Percentiles rank a stretch among this genome's conserved stretches.
Evolutionary conservation across 352 stramenopile genomes (phyloP).

Genomic region (Phytophthora syringae): DNA sequence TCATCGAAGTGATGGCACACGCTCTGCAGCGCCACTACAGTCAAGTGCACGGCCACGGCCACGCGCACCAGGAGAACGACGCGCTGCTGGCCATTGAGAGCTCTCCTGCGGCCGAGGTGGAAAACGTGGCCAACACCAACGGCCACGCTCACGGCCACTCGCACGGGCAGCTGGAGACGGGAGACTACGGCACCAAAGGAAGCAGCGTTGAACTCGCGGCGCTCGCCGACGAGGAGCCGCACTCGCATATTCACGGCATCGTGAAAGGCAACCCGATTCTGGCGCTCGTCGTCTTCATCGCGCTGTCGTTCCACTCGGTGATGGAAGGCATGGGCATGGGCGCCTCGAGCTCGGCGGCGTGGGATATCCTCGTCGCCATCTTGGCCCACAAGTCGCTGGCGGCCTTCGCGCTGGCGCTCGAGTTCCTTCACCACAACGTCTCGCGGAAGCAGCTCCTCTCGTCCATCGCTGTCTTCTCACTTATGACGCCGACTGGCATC

Average conservation of each 20-base stretch:
- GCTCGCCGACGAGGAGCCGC: constrained; percentile 31
- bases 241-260: constrained; percentile 71
- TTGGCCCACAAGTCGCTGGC: constrained; percentile 86
- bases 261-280: constrained; percentile 67
- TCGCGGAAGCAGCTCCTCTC: constrained; percentile 46
- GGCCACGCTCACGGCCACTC: constrained; percentile 18
- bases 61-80: constrained; percentile 31
- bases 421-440: constrained; percentile 71
- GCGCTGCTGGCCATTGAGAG: constrained; percentile 28
- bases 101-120: constrained; percentile 17
- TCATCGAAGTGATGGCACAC: constrained; percentile 78
- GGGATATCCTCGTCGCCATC: constrained; percentile 82
- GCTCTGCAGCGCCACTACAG: constrained; percentile 55
- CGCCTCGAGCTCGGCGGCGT: constrained; percentile 58
- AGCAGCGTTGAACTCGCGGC: constrained; percentile 4
- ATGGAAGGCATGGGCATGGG: constrained; percentile 89
- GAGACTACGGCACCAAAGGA: constrained; percentile 38
- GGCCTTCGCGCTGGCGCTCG: constrained; percentile 73
- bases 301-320: constrained; percentile 85
- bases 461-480: constrained; percentile 65
- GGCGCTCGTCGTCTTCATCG: constrained; percentile 78
- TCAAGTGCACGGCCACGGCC: constrained; percentile 24
- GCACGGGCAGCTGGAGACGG: constrained; percentile 22
- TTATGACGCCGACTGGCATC: constrained; percentile 81
- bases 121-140: constrained; percentile 9